These are phyloP conservation scores for Apophysomyces ossiformis DNA, from an alignment of 371 early-diverging fungal species.

Conservation along the genomic window DNA sequence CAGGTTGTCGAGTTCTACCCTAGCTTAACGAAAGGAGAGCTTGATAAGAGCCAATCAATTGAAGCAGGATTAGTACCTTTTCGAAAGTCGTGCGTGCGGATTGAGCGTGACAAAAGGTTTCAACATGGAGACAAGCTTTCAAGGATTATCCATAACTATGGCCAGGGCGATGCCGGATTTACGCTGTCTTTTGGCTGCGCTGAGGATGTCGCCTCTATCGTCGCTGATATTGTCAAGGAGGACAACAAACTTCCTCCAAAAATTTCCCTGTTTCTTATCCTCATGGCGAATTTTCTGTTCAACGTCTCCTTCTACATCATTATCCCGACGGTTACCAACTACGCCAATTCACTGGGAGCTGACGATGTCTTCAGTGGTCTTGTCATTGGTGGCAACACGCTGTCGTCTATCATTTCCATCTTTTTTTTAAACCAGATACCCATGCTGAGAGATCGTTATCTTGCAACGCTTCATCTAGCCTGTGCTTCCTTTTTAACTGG, in stretches of 20 bases:
- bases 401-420: background rate
- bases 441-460: background rate
- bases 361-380: slow-evolving; percentile 11
- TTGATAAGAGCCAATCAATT: background rate
- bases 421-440: slow-evolving; percentile 5
- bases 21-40: background rate
- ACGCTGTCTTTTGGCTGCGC: background rate
- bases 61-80: background rate
- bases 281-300: slow-evolving; percentile 1
- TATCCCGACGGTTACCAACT: background rate
- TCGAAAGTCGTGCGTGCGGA: background rate
- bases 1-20: background rate
- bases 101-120: background rate
- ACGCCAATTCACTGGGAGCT: slow-evolving; percentile 2
- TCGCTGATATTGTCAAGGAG: background rate
- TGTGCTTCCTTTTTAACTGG: background rate
- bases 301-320: slow-evolving; percentile 6
- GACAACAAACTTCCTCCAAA: slow-evolving; percentile 5
- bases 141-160: background rate
- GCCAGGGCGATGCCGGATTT: background rate
- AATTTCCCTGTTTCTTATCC: slow-evolving; percentile 1
- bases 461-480: slow-evolving; percentile 2
- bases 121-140: background rate
- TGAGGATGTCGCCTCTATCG: background rate
- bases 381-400: slow-evolving; percentile 1